Evolutionary conservation across 805 yeast genomes (phyloP), one percentile per base, ranked within the genome.

Genomic region (Metschnikowia corniflorae): DNA sequence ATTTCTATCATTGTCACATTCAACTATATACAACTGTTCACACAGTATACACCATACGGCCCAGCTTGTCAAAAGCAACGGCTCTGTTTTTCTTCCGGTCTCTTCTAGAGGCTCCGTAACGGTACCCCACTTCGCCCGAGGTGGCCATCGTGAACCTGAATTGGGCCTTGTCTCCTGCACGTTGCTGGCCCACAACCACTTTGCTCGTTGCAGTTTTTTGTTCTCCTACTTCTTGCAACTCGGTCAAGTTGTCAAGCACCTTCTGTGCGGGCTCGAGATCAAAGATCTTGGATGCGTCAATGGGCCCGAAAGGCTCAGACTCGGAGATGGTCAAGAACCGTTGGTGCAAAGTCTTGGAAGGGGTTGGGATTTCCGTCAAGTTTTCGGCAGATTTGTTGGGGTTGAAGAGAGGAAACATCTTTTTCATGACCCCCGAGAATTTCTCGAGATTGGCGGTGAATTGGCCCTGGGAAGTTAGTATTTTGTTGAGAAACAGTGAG

Each of bases 231-330:
- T 73, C 79, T 32, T 78, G 78, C 29, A 73, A 66, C 49, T 77
- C 73, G 9, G 86, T 71, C 44, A 89, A 71, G 58, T 77, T 78
- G 50, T 80, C 77, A 50, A 89, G 71, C 3, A 93, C 84, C 24
- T 71, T 78, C 31, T 78, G 75, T 19, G 97, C 97, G n/a, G 96
- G 95, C 58, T 86, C 89, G 46, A 91, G 71, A 28, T 75, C 88
- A 46, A 86, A 77, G 26, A 83, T 75, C 39, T 78, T 69, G 33
- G 98, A 96, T 10, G 98, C 97, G 56, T 93, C 97, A 5, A 88
- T 73, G 5, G 97, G 95, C 6, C 96, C 96, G 58, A 91, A 89
- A 7, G 96, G 95, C 65, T 88, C 95, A 18, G 88, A 80, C 64
- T 91, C 98, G 7, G 96, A 91, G 58, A 91, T 81, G 9, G 95